phyloP scores from a whole-genome alignment of 306 rosid species.

The Pyrus bretschneideri region DNA sequence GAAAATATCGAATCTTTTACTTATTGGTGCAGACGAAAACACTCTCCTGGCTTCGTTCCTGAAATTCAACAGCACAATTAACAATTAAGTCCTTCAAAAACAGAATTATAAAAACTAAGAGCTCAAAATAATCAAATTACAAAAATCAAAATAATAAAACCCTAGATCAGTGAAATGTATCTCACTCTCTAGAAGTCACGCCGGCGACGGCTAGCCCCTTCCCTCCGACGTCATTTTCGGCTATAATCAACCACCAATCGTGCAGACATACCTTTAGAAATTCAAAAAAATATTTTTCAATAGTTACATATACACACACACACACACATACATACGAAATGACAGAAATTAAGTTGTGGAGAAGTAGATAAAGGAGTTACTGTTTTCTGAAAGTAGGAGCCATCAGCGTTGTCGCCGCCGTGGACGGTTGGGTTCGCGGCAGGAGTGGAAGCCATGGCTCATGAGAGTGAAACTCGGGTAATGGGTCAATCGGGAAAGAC shows the following conservation, averaged over 20 bases:
- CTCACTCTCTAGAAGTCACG: constrained; percentile 34
- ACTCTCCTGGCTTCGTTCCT: constrained; percentile 47
- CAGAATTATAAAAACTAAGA: neutral
- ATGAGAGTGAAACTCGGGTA: neutral
- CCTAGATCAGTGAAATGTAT: constrained; percentile 15
- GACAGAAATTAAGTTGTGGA: neutral
- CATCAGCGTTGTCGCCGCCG: neutral
- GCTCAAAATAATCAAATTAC: neutral
- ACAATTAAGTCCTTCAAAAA: neutral
- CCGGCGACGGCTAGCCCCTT: constrained; percentile 60
- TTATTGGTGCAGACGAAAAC: constrained; percentile 59
- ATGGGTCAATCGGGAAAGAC: neutral
- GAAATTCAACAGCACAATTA: neutral
- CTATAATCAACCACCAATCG: constrained; percentile 62
- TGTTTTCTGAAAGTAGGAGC: neutral
- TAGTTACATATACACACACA: too few relatives aligned
- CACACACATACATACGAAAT: too few relatives aligned
- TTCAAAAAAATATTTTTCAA: neutral
- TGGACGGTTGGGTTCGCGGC: neutral
- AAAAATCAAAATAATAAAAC: neutral
- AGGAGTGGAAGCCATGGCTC: neutral
- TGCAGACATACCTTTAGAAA: constrained; percentile 38
- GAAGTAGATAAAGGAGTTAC: neutral
- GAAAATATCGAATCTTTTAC: constrained; percentile 38
- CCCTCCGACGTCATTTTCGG: constrained; percentile 29